Base-by-base conservation (phyloP, 225 moss, liverwort and hornwort species). In the Marchantia polymorpha region DNA sequence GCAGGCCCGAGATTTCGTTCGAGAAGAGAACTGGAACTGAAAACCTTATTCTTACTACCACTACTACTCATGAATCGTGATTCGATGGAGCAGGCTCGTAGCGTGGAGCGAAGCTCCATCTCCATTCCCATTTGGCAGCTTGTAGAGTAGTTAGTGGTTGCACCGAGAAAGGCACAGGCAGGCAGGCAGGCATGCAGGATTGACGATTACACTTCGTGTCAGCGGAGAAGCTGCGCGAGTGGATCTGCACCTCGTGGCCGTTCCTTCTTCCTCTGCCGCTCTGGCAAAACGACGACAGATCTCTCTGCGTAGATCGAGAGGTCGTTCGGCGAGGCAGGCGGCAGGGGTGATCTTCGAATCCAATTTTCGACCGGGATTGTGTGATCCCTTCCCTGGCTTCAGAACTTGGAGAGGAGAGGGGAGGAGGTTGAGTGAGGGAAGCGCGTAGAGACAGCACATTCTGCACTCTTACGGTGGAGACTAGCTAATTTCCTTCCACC, bases 81-180 rank as follows among this genome's bases (percentile, higher is more conserved):
- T 39, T 39, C 4, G 30, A 74, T 74, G 29, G 20, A 55, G 15
- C 39, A 16, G 58, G 59, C 30, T 75, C 29, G 46, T 20, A 58
- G 59, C 59, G 54, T 29, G 54, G 75, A 59, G 59, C 58, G 31
- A 75, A 19, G 31, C 19, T 58, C 22, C 11, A 39, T 22, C 19
- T 58, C 22, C 11, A 39, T 22, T 54, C 3, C 27, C 31, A 30
- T 58, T 58, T 75, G 74, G 27, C 30, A 56, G 74, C 30, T 52
- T 73, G 73, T 73, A 54, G 53, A 73, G 26, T 73, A 73, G 52
- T 59, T 73, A 73, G 52, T 59, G 58, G 13, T 30, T 30, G 53
- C 59, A 52, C 20, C 9, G 46, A 53, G 30, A 20, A 17, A 23
- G 12, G 15, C 11, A 20, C 8, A 23, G 12, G 15, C 11, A 73